A percentile compares a stretch with the other conserved stretches of the same genome.
These are phyloP conservation scores for Pseudopyricularia javanii DNA, from an alignment of 2,329 filamentous ascomycete species.

Conservation along the genomic window DNA sequence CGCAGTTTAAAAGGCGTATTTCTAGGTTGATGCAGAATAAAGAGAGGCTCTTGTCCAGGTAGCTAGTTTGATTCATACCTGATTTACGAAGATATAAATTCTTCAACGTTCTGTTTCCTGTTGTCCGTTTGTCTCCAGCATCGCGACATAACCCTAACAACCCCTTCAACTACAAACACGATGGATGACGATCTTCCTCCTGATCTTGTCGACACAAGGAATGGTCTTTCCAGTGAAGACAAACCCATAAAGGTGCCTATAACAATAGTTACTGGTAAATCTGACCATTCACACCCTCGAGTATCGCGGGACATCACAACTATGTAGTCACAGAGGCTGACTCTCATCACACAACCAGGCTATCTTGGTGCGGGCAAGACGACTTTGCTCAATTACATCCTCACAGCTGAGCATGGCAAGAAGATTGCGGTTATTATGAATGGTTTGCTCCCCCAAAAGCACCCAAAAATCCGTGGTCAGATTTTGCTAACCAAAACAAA, in stretches of 20 bases:
- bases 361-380: constrained; percentile 96
- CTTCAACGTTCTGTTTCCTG: too few species aligned
- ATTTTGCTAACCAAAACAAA: background rate
- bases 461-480: background rate
- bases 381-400: constrained; percentile 87
- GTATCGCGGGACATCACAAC: background rate
- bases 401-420: constrained; percentile 91
- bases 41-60: too few species aligned
- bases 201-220: constrained; percentile 41
- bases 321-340: background rate
- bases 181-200: constrained; percentile 55
- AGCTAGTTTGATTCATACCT: too few species aligned
- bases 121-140: too few species aligned
- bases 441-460: constrained; percentile 42
- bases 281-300: background rate
- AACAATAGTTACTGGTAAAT: constrained; percentile 66
- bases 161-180: constrained; percentile 36
- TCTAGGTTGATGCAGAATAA: too few species aligned
- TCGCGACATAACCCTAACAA: too few species aligned
- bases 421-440: constrained; percentile 98
- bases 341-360: constrained; percentile 33
- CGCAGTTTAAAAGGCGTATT: background rate
- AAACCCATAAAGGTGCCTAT: constrained; percentile 61
- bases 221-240: constrained; percentile 30
- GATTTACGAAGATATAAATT: too few species aligned